Evolutionary conservation across 208 protist genomes (phyloP), one percentile per base, ranked within the genome.

Genomic region (Trypanosoma theileri): DNA sequence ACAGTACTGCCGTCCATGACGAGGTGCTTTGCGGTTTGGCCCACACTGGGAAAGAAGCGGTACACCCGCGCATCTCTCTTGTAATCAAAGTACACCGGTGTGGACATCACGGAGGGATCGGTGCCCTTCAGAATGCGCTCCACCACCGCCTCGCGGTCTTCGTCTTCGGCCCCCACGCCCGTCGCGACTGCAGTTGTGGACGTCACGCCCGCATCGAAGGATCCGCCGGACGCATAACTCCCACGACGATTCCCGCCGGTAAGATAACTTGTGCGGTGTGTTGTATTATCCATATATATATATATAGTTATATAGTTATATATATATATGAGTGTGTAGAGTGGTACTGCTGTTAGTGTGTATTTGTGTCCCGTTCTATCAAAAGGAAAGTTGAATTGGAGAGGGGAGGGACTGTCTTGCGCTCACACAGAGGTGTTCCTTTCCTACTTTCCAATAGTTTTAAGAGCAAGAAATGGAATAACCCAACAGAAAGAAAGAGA

Each of bases 11-110:
- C 95, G 60, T 98, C 86, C 11, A 91, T 70, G 10, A 76, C 56
- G 55, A 98, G 90, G 78, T 98, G 94, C 28, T 89, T 59, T 14
- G 87, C 87, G 21, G 85, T 88, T 42, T 94, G 89, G 53, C 94
- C 91, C 0, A 98, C 86, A 60, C 82, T 95, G 1, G 95, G 84
- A 54, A 94, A 89, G 53, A 89, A 84, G 77, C 94, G 96, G 82
- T 88, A 99, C 2, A 71, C 68, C 35, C 88, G 79, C 35, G 96
- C 93, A 17, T 98, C 93, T 80, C 96, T 94, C 69, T 89, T 91
- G 85, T 95, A 97, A 73, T 95, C 85, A 59, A 97, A 96, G 66
- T 97, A 93, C 53, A 98, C 97, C n/a, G 95, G 81, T 19, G 80
- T 89, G 0, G 87, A 94, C 84, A 91, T 93, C 45, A 92, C 82